A percentile compares a stretch with the other conserved stretches of the same genome.
These are phyloP conservation scores for Tephrocybe sp. DNA, from an alignment of 768 basidiomycete species.

Conservation along the genomic window DNA sequence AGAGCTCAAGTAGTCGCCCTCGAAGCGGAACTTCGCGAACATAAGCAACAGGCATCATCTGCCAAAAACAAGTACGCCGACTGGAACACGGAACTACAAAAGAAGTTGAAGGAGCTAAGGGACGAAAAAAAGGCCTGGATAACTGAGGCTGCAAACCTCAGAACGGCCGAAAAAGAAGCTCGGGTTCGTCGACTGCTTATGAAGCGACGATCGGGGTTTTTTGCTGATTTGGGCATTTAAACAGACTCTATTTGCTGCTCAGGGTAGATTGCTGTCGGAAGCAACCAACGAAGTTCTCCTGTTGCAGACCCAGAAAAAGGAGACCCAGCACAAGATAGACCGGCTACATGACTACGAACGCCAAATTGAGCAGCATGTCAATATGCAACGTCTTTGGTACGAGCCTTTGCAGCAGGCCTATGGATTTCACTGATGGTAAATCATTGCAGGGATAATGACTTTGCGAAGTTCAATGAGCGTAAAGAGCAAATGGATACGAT, in stretches of 20 bases:
- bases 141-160: constrained; percentile 62
- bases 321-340: constrained; percentile 78
- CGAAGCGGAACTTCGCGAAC: constrained; percentile 66
- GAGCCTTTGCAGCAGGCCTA: background rate
- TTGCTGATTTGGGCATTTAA: constrained; percentile 3
- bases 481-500: constrained; percentile 56
- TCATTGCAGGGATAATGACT: constrained; percentile 69
- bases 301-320: constrained; percentile 72
- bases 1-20: constrained; percentile 63
- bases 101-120: constrained; percentile 68
- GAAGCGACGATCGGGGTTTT: background rate
- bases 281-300: constrained; percentile 68
- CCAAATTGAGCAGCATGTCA: constrained; percentile 80
- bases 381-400: constrained; percentile 77
- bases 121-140: constrained; percentile 82
- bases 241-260: constrained; percentile 66
- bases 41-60: constrained; percentile 68
- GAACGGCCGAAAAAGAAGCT: constrained; percentile 68
- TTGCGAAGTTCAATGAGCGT: constrained; percentile 64
- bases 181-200: constrained; percentile 40
- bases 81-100: constrained; percentile 81
- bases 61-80: constrained; percentile 79
- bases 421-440: background rate
- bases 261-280: constrained; percentile 66
- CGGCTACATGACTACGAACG: constrained; percentile 80